phyloP scores from a whole-genome alignment of 2,329 filamentous ascomycete genomes.

The Aspergillus ibericus region DNA sequence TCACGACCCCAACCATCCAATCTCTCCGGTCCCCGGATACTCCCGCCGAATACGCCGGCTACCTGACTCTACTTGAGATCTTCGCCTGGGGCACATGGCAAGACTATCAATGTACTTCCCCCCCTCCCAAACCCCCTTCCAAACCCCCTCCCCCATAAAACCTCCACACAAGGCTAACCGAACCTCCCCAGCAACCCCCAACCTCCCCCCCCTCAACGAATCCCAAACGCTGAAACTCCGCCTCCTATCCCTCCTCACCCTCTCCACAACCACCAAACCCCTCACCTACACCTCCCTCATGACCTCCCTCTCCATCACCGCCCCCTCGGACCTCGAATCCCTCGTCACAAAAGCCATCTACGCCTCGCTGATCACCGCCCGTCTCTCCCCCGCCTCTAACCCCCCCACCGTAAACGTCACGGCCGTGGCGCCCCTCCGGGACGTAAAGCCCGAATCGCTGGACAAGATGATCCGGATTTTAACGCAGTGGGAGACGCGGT shows the following conservation, averaged over 20 bases:
- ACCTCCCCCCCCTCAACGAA: constrained; percentile 69
- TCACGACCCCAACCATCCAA: constrained; percentile 77
- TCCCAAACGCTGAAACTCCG: constrained; percentile 81
- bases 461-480: constrained; percentile 68
- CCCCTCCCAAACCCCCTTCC: neutral
- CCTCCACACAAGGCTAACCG: neutral
- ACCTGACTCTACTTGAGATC: constrained; percentile 75
- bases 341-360: constrained; percentile 88
- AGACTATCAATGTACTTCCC: constrained; percentile 63
- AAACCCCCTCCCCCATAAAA: no score
- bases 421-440: constrained; percentile 80
- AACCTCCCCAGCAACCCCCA: constrained; percentile 42
- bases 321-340: constrained; percentile 72
- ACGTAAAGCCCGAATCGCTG: constrained; percentile 73
- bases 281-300: constrained; percentile 74
- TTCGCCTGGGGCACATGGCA: constrained; percentile 91
- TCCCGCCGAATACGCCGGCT: constrained; percentile 60
- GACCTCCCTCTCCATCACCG: constrained; percentile 64
- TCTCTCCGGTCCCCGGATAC: constrained; percentile 58
- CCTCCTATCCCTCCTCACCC: constrained; percentile 82
- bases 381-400: constrained; percentile 83
- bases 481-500: constrained; percentile 74
- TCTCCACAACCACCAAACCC: constrained; percentile 66
- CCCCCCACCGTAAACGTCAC: constrained; percentile 73
- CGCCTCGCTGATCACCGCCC: constrained; percentile 75